Conservation (phyloP, 129 eudicot species). For the Erigeron canadensis region DNA sequence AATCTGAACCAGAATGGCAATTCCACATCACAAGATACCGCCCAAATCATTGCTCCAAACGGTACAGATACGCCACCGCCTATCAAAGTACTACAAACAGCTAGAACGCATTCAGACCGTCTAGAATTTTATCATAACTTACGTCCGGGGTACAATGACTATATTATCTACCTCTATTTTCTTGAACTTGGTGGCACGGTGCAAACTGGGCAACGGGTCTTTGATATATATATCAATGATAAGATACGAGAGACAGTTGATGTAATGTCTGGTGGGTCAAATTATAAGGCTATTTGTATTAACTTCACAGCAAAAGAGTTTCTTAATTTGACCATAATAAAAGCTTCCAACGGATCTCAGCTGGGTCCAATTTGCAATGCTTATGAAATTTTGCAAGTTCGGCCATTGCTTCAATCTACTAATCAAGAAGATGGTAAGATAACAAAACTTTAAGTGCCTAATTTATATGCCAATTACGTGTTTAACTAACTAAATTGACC, state of each 20-base stretch:
- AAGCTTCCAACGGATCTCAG: conserved; percentile 50
- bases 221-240: conserved; percentile 52
- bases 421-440: conserved; percentile 50
- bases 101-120: conserved; percentile 52
- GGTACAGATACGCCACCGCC: conserved; percentile 38
- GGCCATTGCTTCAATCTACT: conserved; percentile 45
- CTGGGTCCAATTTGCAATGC: conserved; percentile 66
- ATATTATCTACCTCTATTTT: conserved; percentile 55
- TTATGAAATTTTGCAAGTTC: conserved; percentile 57
- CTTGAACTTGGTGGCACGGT: conserved; percentile 54
- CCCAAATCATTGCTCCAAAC: conserved; percentile 12
- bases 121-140: conserved; percentile 52
- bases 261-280: conserved; percentile 39
- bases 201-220: conserved; percentile 57
- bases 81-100: conserved; percentile 57
- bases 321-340: conserved; percentile 52
- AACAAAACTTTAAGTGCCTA: conserved; percentile 8
- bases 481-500: conserved; percentile 2
- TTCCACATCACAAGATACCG: conserved; percentile 20
- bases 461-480: conserved; percentile 3
- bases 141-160: conserved; percentile 30
- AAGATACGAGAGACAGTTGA: conserved; percentile 39
- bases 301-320: conserved; percentile 44
- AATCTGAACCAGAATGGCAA: conserved; percentile 30
- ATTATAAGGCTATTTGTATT: conserved; percentile 24